Evolutionary conservation across 805 yeast species (phyloP), one percentile per base, ranked within the genome.

Genomic region (Isabelozyma gotoi): DNA sequence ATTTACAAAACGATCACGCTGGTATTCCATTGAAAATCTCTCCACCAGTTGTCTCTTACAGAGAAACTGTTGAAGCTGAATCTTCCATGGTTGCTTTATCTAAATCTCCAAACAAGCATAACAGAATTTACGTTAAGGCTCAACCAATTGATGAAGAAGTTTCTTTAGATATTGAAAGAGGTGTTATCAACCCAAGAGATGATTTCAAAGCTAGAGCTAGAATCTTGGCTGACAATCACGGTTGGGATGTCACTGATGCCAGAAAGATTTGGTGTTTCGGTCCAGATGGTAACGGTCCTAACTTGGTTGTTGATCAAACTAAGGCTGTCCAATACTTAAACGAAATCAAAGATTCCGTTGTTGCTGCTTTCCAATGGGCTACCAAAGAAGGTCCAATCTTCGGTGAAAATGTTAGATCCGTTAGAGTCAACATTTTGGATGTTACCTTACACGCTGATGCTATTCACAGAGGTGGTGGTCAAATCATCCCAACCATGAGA

Each of bases 211-310:
- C 88, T 65, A 91, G 99, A 84, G 99, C 98, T 64, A 91, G 98
- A 85, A 67, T 88, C 71, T 81, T 92, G 83, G 98, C 98, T 71
- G 98, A 92, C 74, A 96, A 94, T 74, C 94, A 76, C 85, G 97
- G 92, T 63, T 92, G 99, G 99, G 98, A 92, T 73, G 97, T 94
- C 73, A 84, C 97, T 63, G 99, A 92, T 72, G 99, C 97, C 78
- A 91, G 99, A 87, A 92, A 94, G 94, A 94, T 92, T 72, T 92
- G 99, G 99, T 89, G 97, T 87, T 92, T 92, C 90, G 99, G 99
- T 81, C 98, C 99, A 73, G 99, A 92, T 71, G 97, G 97, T 78
- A 84, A 80, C 74, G 99, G 99, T 79, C 91, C 99, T 68, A 92
- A 92, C 82, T 77, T 94, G 70, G 97, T 92, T 70, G 96, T 92